Evolutionary conservation across 495 filamentous ascomycete species (phyloP).

Genomic region (Penicillium canariense): DNA sequence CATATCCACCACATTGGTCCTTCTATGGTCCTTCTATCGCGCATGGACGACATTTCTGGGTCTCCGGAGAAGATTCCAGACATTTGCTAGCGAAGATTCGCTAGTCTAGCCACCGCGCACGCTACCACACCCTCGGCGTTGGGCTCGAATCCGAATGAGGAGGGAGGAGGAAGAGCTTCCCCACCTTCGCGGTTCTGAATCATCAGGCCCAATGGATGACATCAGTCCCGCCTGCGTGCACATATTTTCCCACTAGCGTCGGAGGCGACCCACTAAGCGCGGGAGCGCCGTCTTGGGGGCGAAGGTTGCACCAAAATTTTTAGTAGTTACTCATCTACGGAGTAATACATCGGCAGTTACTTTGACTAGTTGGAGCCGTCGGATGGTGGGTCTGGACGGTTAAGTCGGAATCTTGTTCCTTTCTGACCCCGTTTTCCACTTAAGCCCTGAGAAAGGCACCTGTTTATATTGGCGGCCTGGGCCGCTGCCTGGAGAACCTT

Average conservation of each 20-base stretch:
- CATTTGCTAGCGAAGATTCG: background rate
- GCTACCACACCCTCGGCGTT: background rate
- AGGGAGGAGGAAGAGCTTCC: background rate
- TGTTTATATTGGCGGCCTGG: constrained; percentile 10
- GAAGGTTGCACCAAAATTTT: constrained; percentile 4
- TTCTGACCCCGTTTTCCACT: constrained; percentile 9
- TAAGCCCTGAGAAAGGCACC: background rate
- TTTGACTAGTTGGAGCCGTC: constrained; percentile 13
- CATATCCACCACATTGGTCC: background rate
- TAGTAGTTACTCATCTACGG: background rate
- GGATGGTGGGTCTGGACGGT: constrained; percentile 22
- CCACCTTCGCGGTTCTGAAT: background rate
- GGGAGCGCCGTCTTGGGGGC: background rate
- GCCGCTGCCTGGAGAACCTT: background rate
- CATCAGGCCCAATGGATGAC: constrained; percentile 5
- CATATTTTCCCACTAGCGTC: constrained; percentile 13
- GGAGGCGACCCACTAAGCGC: background rate
- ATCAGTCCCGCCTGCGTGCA: constrained; percentile 5
- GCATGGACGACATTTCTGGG: background rate
- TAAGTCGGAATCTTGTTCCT: constrained; percentile 15
- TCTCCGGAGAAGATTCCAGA: background rate
- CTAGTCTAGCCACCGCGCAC: background rate
- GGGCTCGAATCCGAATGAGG: background rate
- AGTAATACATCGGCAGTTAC: constrained; percentile 13
- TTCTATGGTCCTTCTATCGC: background rate